phyloP scores from a whole-genome alignment of 176 grass and related monocot species.

The Oryza brachyantha region DNA sequence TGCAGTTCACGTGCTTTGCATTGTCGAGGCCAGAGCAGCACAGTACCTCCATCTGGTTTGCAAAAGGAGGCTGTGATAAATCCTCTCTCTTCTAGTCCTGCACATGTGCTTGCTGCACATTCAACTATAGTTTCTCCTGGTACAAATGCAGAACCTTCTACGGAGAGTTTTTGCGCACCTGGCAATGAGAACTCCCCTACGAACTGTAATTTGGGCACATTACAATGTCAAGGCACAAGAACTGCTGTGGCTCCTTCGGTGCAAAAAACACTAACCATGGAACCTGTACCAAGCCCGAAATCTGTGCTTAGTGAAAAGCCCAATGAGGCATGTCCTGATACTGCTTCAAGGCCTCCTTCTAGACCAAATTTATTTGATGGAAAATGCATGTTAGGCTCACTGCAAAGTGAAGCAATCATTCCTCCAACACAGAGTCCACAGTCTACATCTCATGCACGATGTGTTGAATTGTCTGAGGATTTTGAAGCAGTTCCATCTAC shows the following conservation, averaged over 20 bases:
- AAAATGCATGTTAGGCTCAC: not conserved
- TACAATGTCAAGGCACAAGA: not conserved
- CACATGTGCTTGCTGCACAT: slow-evolving; percentile 16
- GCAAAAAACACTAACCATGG: not conserved
- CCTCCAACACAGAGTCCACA: not conserved
- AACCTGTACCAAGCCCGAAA: slow-evolving; percentile 16
- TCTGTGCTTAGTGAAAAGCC: slow-evolving; percentile 19
- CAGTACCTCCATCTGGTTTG: not conserved
- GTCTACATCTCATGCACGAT: not conserved
- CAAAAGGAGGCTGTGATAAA: slow-evolving; percentile 18
- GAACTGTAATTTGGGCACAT: slow-evolving; percentile 3
- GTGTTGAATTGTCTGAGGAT: slow-evolving; percentile 8
- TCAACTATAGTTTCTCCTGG: slow-evolving; percentile 12
- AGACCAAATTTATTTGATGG: not conserved
- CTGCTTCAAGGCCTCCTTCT: not conserved
- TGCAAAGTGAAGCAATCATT: slow-evolving; percentile 13
- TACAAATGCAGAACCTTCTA: slow-evolving; percentile 13
- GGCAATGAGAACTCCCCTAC: not conserved
- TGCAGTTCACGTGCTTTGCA: not conserved
- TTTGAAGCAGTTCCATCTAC: slow-evolving; percentile 3
- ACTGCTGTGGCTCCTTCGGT: not conserved
- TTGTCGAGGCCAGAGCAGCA: slow-evolving; percentile 2
- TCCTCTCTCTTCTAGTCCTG: slow-evolving; percentile 22
- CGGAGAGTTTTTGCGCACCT: slow-evolving; percentile 3
- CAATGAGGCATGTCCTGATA: slow-evolving; percentile 3